Base-by-base conservation (phyloP, 23 red algal genomes). In the Pyropia yezoensis region DNA sequence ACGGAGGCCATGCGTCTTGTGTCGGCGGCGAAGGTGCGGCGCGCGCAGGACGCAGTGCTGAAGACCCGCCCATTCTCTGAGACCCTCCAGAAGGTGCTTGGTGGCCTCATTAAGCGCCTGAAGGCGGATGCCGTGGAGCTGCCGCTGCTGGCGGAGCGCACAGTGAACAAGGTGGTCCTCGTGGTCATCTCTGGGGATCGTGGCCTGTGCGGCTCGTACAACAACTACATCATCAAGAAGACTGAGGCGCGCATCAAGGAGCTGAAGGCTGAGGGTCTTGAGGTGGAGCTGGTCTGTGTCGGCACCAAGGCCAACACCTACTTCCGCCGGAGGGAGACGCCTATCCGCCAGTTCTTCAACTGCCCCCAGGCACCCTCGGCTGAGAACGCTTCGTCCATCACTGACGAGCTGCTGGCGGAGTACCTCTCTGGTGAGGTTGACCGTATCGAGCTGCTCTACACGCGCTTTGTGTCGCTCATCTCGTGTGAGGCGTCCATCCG, bases 1-100 rank as follows among this genome's bases (percentile, higher is more conserved):
- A 98, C 94, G 3, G 86, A 90, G 28, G 94, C 94, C 30, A 98
- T 98, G 94, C 78, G 83, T 22, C 80, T 98, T 12, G 94, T 98
- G 67, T 74, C 94, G 2, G 94, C 94, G 22, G 94, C 94, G 54
- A 98, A 98, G 60, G 94, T 98, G 61, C 87, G 94, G 27, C 87
- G 94, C 33, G 94, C 94, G 15, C 94, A 98, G 68, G 94, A 98
- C 68, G 94, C 94, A 20, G 94, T 98, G 29, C 61, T 98, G 49
- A 70, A 79, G 12, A 91, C 94, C 23, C 86, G 94, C 19, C 94
- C 94, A 7, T 98, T 98, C 69, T 98, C 94, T 0, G 94, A 98
- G 52, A 83, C 75, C 7, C 62, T 98, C 57, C 94, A 98, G 60
- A 90, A 98, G 79, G 94, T 98, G 70, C 81, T 98, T n/a, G 94